Evolutionary conservation across 2,329 filamentous ascomycete genomes (phyloP), one percentile per base, ranked within the genome.

Genomic region (Lachnellula arida): DNA sequence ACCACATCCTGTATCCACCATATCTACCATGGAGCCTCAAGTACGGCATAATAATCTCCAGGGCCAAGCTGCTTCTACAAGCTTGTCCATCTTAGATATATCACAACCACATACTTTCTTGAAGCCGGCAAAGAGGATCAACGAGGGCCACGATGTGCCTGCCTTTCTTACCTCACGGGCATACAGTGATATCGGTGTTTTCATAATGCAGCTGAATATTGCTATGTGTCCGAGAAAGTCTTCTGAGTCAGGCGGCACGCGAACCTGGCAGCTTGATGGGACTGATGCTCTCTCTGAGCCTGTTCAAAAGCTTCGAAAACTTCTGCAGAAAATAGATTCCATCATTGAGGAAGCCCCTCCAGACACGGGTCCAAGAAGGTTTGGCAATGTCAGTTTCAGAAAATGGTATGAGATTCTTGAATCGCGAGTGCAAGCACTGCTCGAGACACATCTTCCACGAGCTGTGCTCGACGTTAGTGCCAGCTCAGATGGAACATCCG

Each of bases 371-470:
- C 92, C 93, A 17, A 80, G 93, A 52, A 81, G 94, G 60, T 99
- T 97, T 70, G 94, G 94, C 35, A 99, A 99, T 70, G 77, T 89
- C 46, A 93, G 89, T 66, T 99, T 96, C 72, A 81, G 92, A 32
- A 89, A 78, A 63, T 99, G 94, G 93, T 82, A 87, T 70, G 75
- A 81, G 48, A 73, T 91, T 32, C 76, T 94, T 12, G 84, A 86
- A 63, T 78, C 82, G 53, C 77, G 81, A 15, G 73, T 82, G 1
- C 72, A 80, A 3, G 73, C 63, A 11, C 74, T 93, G 2, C 72
- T 92, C 25, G 70, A 75, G 40, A 76, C 82, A 56, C 77, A 77
- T 65, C 66, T 93, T 17, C 77, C 83, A 0, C 43, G 71, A 2
- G 69, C 75, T 6, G 71, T 84, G 7, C 60, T 71, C 44, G 57